Evolutionary conservation across 148 eudicot genomes (phyloP).

Genomic region (Chenopodium berlandieri): DNA sequence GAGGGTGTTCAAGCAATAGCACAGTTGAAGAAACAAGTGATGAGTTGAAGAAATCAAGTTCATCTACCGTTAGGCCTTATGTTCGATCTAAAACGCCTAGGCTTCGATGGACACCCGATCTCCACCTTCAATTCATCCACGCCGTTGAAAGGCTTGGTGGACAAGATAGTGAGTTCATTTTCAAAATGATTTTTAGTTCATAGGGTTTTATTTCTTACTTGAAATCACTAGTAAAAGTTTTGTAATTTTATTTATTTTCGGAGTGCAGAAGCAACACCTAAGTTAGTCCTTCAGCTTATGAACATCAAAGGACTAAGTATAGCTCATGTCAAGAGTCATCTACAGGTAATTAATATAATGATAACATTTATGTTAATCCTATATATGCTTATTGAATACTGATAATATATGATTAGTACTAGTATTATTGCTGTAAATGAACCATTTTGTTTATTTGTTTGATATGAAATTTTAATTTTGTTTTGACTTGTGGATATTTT

Average conservation of each 20-base stretch:
- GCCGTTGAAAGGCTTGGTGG: conserved; percentile 86
- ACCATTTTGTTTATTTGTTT: too few species aligned
- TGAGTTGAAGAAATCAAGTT: conserved; percentile 19
- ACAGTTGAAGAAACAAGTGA: conserved; percentile 62
- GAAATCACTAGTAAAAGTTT: not conserved
- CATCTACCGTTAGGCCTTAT: conserved; percentile 52
- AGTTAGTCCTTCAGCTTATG: conserved; percentile 82
- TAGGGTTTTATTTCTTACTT: not conserved
- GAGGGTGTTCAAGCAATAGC: conserved; percentile 70
- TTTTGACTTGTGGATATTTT: conserved; percentile 7
- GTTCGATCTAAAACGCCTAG: conserved; percentile 78
- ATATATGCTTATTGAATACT: too few species aligned
- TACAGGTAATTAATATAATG: conserved; percentile 50
- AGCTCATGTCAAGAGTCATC: conserved; percentile 94
- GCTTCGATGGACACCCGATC: conserved; percentile 91
- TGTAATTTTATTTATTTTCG: not conserved
- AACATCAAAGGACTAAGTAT: conserved; percentile 77
- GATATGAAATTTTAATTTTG: not conserved
- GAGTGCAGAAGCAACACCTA: conserved; percentile 81
- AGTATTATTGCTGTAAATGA: not conserved
- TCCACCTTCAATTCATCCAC: conserved; percentile 69
- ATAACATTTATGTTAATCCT: not conserved
- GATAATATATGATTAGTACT: too few species aligned
- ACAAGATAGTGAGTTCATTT: conserved; percentile 62
- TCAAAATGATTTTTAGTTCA: not conserved